Percentiles rank a stretch among this genome's conserved stretches.
Conservation (phyloP, 106 monocot species). For the Dendrobium catenatum region DNA sequence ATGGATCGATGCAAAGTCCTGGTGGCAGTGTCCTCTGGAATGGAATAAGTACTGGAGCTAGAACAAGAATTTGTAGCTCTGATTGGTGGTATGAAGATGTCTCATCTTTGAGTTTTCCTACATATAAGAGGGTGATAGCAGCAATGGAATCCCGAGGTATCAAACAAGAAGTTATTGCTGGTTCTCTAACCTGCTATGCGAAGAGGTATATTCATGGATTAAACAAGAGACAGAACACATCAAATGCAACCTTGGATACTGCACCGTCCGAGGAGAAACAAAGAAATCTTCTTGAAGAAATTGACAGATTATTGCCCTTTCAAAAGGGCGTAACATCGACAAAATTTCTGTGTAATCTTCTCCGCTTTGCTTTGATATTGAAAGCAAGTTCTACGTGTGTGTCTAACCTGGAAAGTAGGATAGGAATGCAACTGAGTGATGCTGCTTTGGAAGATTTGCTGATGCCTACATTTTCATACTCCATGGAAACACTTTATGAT, state of each 20-base stretch:
- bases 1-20: conserved; percentile 22
- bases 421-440: conserved; percentile 27
- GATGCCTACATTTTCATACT: conserved; percentile 24
- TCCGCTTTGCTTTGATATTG: conserved; percentile 22
- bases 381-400: conserved; percentile 13
- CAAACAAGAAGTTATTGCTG: conserved; percentile 14
- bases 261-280: conserved; percentile 21
- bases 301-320: conserved; percentile 15
- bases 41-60: conserved; percentile 32
- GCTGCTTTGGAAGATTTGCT: conserved; percentile 28
- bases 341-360: conserved; percentile 24
- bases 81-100: conserved; percentile 40
- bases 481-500: conserved; percentile 32
- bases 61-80: conserved; percentile 10
- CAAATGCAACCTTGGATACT: background rate
- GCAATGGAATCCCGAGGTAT: conserved; percentile 24
- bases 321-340: conserved; percentile 16
- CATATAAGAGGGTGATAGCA: conserved; percentile 22
- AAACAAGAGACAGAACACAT: conserved; percentile 3
- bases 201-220: conserved; percentile 19
- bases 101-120: conserved; percentile 18
- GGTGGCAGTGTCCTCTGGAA: conserved; percentile 34
- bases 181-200: conserved; percentile 18
- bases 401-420: conserved; percentile 19
- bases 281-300: conserved; percentile 22